These are phyloP conservation scores for Quercus parvula DNA, from an alignment of 306 rosid species.

Conservation along the genomic window DNA sequence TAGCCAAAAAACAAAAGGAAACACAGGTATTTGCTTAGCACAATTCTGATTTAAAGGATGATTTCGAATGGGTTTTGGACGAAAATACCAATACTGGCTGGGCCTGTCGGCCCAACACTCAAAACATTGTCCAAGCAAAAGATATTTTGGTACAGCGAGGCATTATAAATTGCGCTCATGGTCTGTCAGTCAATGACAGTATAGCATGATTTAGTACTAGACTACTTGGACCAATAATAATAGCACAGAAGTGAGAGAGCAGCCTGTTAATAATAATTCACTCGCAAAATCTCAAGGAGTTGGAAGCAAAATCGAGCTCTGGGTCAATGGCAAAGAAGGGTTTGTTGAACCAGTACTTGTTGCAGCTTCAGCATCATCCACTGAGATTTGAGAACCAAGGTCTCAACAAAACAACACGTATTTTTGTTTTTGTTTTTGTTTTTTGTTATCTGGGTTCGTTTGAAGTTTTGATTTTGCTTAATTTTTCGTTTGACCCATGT, in stretches of 20 bases:
- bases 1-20: no score
- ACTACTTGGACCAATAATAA: background rate
- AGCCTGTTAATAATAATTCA: background rate
- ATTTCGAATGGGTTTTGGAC: no score
- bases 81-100: no score
- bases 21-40: no score
- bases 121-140: no score
- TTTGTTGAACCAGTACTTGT: constrained; percentile 56
- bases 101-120: no score
- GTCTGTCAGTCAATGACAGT: no score
- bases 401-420: background rate
- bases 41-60: no score
- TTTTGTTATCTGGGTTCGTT: background rate
- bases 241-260: background rate
- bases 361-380: constrained; percentile 76
- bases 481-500: background rate
- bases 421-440: background rate
- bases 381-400: constrained; percentile 65
- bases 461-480: background rate
- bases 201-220: background rate
- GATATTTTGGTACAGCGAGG: no score
- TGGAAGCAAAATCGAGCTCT: constrained; percentile 23
- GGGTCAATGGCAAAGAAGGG: constrained; percentile 67
- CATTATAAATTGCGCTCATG: no score
- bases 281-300: background rate